Base-by-base conservation (phyloP, 306 rosid genomes). In the Sindora glabra region DNA sequence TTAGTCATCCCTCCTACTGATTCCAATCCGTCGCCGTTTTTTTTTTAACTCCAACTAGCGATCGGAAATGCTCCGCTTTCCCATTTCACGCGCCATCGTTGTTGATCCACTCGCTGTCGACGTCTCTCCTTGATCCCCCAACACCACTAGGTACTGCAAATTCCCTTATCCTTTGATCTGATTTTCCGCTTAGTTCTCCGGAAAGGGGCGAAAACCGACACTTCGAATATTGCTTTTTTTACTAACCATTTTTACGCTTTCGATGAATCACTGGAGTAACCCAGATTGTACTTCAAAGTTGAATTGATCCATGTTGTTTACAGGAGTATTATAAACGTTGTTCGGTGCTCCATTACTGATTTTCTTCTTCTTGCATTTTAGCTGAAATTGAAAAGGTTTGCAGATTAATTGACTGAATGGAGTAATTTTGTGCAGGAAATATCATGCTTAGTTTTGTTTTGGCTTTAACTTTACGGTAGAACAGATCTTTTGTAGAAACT, bases 101-200 rank as follows among this genome's bases (percentile, higher is more conserved):
- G 64, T 67, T 40, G 39, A 67, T 73, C 74, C 33, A 61, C 62
- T 56, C 50, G 61, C 81, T 50, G 84, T 51, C 52, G 70, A 55
- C 74, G 71, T 51, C 16, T 48, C 38, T 27, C 32, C 36, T 14
- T 44, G 61, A 72, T 54, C 55, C 30, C 37, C 39, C 54, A 48
- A 18, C 63, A 32, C 79, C 27, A 11, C 18, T 46, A 18, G 80
- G 81, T 80, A 71, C 39, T 41, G 15, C 34, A 11, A 8, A 27
- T 61, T 60, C 25, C n/a, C 12, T 29, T 42, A 38, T 54, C 42
- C 56, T 54, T 73, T 78, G 90, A 86, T 81, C 95, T 76, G 73
- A 30, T 56, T 67, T 75, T 9, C 12, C 30, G 26, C 39, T 74
- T 72, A 37, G 25, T 59, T 67, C 53, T 32, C 24, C n/a, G 48